Conservation (phyloP, 192 early-diverging fungal genomes). For the Linnemannia hyalina region DNA sequence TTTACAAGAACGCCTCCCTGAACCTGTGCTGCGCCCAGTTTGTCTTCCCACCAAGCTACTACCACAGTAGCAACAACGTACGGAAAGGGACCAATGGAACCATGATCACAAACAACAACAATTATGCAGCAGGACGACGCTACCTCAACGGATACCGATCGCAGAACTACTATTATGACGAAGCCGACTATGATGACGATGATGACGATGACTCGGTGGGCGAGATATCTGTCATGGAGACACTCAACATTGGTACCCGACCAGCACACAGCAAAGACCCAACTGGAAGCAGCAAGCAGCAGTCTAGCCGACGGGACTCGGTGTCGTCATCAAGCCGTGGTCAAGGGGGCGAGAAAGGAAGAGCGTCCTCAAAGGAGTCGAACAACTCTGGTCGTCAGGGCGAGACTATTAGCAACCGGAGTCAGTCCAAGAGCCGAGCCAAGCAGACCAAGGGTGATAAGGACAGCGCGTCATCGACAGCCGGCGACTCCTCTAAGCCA, state of each 20-base stretch:
- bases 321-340: neutral
- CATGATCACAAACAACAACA: conserved; percentile 21
- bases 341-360: conserved; percentile 6
- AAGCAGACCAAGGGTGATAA: conserved; percentile 17
- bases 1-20: conserved; percentile 64
- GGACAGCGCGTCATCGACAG: neutral
- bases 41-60: conserved; percentile 48
- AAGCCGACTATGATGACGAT: conserved; percentile 44
- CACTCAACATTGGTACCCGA: conserved; percentile 51
- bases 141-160: conserved; percentile 40
- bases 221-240: conserved; percentile 51
- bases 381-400: conserved; percentile 6
- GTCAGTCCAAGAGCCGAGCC: conserved; percentile 29
- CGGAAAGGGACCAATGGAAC: conserved; percentile 10
- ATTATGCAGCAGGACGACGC: conserved; percentile 39
- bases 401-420: neutral
- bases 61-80: conserved; percentile 27
- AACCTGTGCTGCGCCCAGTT: conserved; percentile 70
- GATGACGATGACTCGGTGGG: conserved; percentile 18
- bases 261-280: conserved; percentile 30
- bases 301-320: neutral
- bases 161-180: conserved; percentile 37
- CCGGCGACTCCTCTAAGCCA: conserved; percentile 1
- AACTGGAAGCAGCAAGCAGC: conserved; percentile 13
- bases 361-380: neutral